Evolutionary conservation across 176 grass and related monocot species (phyloP), one percentile per base, ranked within the genome.

Genomic region (Dendrocalamus sinicus): DNA sequence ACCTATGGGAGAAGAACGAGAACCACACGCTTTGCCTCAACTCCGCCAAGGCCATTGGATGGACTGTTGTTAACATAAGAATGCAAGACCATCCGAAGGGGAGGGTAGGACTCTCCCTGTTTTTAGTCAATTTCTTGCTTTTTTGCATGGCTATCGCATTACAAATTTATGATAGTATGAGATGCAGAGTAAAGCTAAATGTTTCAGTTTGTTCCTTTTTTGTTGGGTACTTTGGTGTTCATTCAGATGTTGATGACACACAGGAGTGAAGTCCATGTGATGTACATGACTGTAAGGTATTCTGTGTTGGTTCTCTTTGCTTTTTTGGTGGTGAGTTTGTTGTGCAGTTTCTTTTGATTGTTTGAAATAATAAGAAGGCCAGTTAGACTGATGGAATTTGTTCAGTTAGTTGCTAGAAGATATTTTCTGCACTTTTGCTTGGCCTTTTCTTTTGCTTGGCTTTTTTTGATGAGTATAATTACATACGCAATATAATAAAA

Each of bases 1-100:
- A 98, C 66, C 89, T 89, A 32, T 98, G 95, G 95, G 95, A 98
- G 83, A 98, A 98, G 91, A 98, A 95, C 20, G 95, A 98, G 87
- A 98, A 98, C 79, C 95, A 95, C 30, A 30, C 30, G 30, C 30
- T 30, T 30, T 30, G 30, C 30, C 30, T 30, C 30, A 30, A 30
- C 30, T 30, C 93, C 6, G 95, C 95, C 51, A 98, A 92, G 85
- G 95, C 95, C 24, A 98, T 98, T 12, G 95, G 95, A 37, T 95
- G 95, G 69, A 98, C 95, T 12, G 76, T 98, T 13, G 93, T 98
- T 60, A 95, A 98, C 73, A 98, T 98, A 51, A 91, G 93, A 26
- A 98, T 89, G 9, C 91, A 95, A 51, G 95, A 98, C 73, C 91
- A 95, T 7, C 89, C 91, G 22, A 91, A 91, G 95, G 95, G 91